These are phyloP conservation scores for Penicillium malachiteum DNA, from an alignment of 495 filamentous ascomycete genomes.

Conservation along the genomic window DNA sequence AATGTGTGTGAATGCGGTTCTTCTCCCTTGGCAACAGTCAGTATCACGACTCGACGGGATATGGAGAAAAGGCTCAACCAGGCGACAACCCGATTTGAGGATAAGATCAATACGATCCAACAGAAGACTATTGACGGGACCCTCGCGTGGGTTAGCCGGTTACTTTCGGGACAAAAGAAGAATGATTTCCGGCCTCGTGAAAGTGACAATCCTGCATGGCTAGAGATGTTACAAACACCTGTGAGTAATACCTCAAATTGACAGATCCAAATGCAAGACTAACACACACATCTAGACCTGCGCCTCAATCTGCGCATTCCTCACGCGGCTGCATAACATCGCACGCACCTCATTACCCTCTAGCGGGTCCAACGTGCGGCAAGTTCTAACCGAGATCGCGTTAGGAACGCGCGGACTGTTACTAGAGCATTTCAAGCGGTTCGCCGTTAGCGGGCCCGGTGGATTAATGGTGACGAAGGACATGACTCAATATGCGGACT, in stretches of 20 bases:
- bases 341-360: conserved; percentile 69
- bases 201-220: conserved; percentile 66
- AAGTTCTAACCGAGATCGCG: conserved; percentile 83
- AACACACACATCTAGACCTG: conserved; percentile 59
- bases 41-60: conserved; percentile 81
- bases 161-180: conserved; percentile 81
- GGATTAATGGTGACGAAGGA: conserved; percentile 96
- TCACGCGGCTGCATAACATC: conserved; percentile 61
- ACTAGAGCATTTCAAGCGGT: conserved; percentile 92
- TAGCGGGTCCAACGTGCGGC: conserved; percentile 66
- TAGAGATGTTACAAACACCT: conserved; percentile 81
- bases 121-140: conserved; percentile 83
- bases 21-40: conserved; percentile 88
- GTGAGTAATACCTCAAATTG: conserved; percentile 30
- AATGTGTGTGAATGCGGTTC: conserved; percentile 81
- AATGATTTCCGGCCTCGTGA: conserved; percentile 91
- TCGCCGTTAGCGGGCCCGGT: conserved; percentile 84
- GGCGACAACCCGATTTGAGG: conserved; percentile 75
- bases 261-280: neutral
- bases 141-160: conserved; percentile 71
- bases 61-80: conserved; percentile 83
- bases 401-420: conserved; percentile 71
- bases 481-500: conserved; percentile 82
- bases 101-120: conserved; percentile 83
- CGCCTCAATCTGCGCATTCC: conserved; percentile 71